phyloP scores from a whole-genome alignment of 441 rosid species.

The Euphorbia corollata region DNA sequence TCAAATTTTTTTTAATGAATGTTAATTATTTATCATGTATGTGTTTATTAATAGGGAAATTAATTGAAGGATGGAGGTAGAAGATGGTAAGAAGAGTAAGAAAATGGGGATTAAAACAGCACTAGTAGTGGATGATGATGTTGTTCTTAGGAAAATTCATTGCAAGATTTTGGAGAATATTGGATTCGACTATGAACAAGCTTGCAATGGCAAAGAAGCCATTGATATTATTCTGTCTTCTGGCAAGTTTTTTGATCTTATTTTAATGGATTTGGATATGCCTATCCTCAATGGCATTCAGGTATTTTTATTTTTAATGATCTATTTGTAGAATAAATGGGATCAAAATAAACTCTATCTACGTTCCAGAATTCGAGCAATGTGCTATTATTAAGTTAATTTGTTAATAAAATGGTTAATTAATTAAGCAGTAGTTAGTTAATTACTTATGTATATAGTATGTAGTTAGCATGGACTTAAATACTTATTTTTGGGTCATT shows the following conservation, averaged over 20 bases:
- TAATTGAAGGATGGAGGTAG: slow-evolving; percentile 4
- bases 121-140: slow-evolving; percentile 57
- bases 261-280: slow-evolving; percentile 91
- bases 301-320: slow-evolving; percentile 26
- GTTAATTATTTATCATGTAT: no score
- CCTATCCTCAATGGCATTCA: slow-evolving; percentile 77
- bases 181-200: slow-evolving; percentile 42
- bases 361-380: no score
- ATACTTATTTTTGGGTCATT: no score
- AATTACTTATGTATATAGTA: not conserved
- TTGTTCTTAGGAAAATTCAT: slow-evolving; percentile 42
- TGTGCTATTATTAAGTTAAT: not conserved
- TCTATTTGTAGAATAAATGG: no score
- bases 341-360: no score
- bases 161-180: slow-evolving; percentile 39
- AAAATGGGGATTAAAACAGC: slow-evolving; percentile 30
- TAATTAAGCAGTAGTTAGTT: not conserved
- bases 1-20: not conserved
- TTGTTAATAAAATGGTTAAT: not conserved
- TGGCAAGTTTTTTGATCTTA: slow-evolving; percentile 55
- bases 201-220: slow-evolving; percentile 63
- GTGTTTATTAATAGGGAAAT: no score
- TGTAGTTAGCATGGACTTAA: no score
- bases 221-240: slow-evolving; percentile 44
- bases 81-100: not conserved